Conservation (phyloP, 805 yeast genomes). For the Suhomyces tanzawaensis region DNA sequence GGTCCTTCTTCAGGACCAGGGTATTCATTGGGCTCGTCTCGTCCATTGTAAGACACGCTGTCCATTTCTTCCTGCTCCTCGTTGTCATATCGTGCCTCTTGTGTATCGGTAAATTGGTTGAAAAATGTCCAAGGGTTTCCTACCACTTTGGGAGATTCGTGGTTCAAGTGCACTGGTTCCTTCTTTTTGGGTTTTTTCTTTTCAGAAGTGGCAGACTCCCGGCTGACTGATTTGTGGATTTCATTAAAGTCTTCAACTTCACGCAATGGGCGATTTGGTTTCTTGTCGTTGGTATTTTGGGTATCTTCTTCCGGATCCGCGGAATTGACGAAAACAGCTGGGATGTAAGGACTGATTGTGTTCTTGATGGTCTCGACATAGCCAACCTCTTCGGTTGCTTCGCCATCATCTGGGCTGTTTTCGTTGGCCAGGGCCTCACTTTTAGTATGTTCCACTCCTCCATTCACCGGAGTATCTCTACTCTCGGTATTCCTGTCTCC, state of each 20-base stretch:
- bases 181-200: not conserved
- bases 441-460: too few relatives aligned
- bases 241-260: constrained; percentile 9
- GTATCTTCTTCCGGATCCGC: not conserved
- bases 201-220: constrained; percentile 3
- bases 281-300: too few relatives aligned
- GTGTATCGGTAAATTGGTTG: constrained; percentile 25
- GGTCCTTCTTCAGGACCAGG: not conserved
- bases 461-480: too few relatives aligned
- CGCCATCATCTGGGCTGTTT: not conserved
- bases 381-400: not conserved
- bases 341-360: not conserved
- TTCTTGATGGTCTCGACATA: not conserved
- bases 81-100: constrained; percentile 30
- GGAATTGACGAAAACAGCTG: not conserved
- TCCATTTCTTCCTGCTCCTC: constrained; percentile 30
- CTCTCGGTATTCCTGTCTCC: too few relatives aligned
- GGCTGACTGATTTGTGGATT: constrained; percentile 10
- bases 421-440: too few relatives aligned
- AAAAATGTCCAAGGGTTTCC: constrained; percentile 35
- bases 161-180: constrained; percentile 8
- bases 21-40: not conserved
- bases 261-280: constrained; percentile 4
- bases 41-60: constrained; percentile 8
- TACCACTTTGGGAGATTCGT: constrained; percentile 22